phyloP scores from a whole-genome alignment of 2,329 filamentous ascomycete genomes.

The Neofusicoccum kwambonambiense region DNA sequence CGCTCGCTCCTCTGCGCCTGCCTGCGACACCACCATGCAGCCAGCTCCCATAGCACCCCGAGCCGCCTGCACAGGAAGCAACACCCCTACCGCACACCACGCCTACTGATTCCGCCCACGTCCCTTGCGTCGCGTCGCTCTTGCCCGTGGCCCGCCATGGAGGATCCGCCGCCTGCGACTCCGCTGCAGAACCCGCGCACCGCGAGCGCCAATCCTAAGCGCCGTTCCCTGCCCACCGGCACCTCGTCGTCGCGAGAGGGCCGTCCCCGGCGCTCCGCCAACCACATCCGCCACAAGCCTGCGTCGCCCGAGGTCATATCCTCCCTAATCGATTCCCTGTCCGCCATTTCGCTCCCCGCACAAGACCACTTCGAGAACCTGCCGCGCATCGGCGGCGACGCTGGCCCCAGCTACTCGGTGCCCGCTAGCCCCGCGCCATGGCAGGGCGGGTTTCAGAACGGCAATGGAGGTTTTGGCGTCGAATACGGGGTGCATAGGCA shows the following conservation, averaged over 20 bases:
- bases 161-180: not conserved
- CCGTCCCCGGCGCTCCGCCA: slow-evolving; percentile 29
- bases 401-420: slow-evolving; percentile 27
- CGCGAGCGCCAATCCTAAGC: slow-evolving; percentile 12
- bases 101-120: not conserved
- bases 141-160: slow-evolving; percentile 2
- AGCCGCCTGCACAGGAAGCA: slow-evolving; percentile 6
- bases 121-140: slow-evolving; percentile 8
- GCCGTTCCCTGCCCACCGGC: slow-evolving; percentile 30
- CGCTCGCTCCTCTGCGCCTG: not conserved
- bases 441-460: slow-evolving; percentile 14
- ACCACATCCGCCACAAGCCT: slow-evolving; percentile 36
- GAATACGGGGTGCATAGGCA: slow-evolving; percentile 68
- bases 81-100: slow-evolving; percentile 1
- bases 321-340: slow-evolving; percentile 61
- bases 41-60: not conserved
- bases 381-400: slow-evolving; percentile 28
- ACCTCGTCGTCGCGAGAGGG: slow-evolving; percentile 19
- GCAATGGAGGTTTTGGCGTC: slow-evolving; percentile 60
- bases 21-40: slow-evolving; percentile 5
- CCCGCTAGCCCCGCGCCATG: slow-evolving; percentile 27
- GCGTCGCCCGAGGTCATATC: slow-evolving; percentile 68
- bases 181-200: slow-evolving; percentile 3
- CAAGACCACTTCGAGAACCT: slow-evolving; percentile 66
- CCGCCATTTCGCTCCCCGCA: slow-evolving; percentile 61